Evolutionary conservation across 2,329 filamentous ascomycete species (phyloP), one percentile per base, ranked within the genome.

Genomic region (Lasiodiplodia sp.): DNA sequence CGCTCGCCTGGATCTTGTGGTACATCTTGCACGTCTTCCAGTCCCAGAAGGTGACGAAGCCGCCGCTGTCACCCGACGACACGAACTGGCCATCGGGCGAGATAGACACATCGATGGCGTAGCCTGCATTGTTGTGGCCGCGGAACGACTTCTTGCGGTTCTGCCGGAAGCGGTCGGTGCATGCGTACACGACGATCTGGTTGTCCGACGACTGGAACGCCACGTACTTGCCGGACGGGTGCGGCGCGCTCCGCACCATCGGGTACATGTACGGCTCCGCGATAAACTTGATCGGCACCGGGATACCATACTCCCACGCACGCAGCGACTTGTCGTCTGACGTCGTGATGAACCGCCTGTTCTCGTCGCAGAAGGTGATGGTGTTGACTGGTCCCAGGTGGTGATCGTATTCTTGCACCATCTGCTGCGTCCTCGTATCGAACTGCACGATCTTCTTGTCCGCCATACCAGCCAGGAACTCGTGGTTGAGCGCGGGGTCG

Each of bases 21-120:
- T 93, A 97, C 94, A 99, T 95, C 83, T 97, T 98, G 80, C 95
- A 97, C 49, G 94, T 97, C 87, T 99, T 99, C 93, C 94, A 99
- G 81, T 98, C 96, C 93, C 94, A 99, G 83, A 98, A 97, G 81
- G 92, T 97, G 58, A 97, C 89, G 75, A 88, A 97, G 44, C 96
- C 96, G 18, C 88, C 93, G 64, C 89, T 92, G 79, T 99, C 96
- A 70, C 96, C 96, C 21, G 88, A 92, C 23, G 90, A 91, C 67
- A 99, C 85, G 79, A 97, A 97, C 77, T 97, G 93, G 0, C 96
- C 96, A 78, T 98, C 96, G 0, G 94, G 93, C 75, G 90, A 93
- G 77, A 96, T 91, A 65, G 91, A 90, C 63, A 99, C 86, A 75
- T 97, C 96, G 71, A 98, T 93, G 2, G 92, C 94, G 75, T 96